Base-by-base conservation (phyloP, 2,329 filamentous ascomycete species). In the Colletotrichum tofieldiae region DNA sequence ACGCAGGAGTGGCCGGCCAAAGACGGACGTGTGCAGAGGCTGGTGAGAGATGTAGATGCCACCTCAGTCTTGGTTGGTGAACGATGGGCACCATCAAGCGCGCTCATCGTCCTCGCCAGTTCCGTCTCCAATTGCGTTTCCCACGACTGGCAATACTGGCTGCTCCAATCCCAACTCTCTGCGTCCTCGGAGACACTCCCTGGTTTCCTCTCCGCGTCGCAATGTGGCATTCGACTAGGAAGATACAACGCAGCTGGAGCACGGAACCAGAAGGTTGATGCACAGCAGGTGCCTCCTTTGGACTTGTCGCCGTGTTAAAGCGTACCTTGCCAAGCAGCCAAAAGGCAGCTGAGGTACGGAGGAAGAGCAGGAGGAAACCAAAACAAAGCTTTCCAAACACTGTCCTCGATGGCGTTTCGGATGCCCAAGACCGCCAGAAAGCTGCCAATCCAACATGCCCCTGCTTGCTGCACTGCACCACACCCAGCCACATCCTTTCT, bases 321-420 rank as follows among this genome's bases (percentile, higher is more conserved):
- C 32, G 45, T 39, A 29, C 14, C 59, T 51, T 29, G 47, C n/a
- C 60, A 63, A 52, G 60, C 14, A 29, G 16, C 20, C 16, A 23
- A 51, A 37, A 26, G 45, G 16, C 32, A 62, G 11, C 59, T 8
- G 32, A 39, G 14, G n/a, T 45, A 32, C 23, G 23, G 26, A 60
- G 39, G 12, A n/a, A 20, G 7, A 32, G 51, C 3, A 62, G 43
- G 43, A 51, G 45, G 29, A n/a, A 41, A 49, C 29, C 45, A 51
- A 51, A 51, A 51, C 60, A 62, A 41, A 62, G 43, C 60, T 58
- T 58, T 39, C 52, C 55, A 59, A 62, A 68, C 65, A 29, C 58
- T 63, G 64, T 71, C 63, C 65, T 52, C 58, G 29, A 68, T 58
- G 35, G 69, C 45, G 69, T 71, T 71, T 71, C 69, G 67, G 63